These are phyloP conservation scores for Adansonia gregorii DNA, from an alignment of 441 rosid genomes.

Conservation along the genomic window DNA sequence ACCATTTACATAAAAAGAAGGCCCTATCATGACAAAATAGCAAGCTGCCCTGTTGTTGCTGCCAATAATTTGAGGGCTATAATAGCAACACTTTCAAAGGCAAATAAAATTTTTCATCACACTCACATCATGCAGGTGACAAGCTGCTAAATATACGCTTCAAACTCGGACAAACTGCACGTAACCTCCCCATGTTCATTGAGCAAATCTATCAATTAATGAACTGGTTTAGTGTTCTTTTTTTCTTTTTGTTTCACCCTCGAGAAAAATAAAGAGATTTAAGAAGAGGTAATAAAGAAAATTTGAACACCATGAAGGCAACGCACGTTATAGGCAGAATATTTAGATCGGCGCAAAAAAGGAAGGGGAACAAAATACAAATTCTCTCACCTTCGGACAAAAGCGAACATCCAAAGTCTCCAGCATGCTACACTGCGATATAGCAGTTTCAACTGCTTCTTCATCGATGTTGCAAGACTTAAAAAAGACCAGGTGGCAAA, in stretches of 20 bases:
- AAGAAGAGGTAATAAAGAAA: not conserved
- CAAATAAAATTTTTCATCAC: not conserved
- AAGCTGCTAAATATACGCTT: constrained; percentile 80
- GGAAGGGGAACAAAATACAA: not conserved
- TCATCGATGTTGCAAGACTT: constrained; percentile 87
- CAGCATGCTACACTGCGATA: constrained; percentile 75
- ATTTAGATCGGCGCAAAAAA: not conserved
- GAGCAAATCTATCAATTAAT: constrained; percentile 56
- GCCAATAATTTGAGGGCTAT: constrained; percentile 14
- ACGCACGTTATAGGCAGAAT: not conserved
- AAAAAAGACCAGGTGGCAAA: constrained; percentile 24
- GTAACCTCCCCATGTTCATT: constrained; percentile 73
- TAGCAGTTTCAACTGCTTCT: constrained; percentile 76
- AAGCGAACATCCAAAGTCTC: constrained; percentile 95
- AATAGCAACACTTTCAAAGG: constrained; percentile 6
- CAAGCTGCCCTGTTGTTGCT: constrained; percentile 21
- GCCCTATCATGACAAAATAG: constrained; percentile 24
- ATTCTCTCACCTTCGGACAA: constrained; percentile 76
- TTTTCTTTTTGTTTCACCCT: not conserved
- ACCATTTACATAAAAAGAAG: constrained; percentile 38
- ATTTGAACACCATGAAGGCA: not conserved
- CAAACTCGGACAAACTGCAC: constrained; percentile 76
- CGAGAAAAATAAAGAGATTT: not conserved
- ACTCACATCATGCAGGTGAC: constrained; percentile 35
- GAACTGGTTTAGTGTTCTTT: not conserved